phyloP scores from a whole-genome alignment of 2,329 filamentous ascomycete genomes.

The Cephalotrichum gorgonifer region DNA sequence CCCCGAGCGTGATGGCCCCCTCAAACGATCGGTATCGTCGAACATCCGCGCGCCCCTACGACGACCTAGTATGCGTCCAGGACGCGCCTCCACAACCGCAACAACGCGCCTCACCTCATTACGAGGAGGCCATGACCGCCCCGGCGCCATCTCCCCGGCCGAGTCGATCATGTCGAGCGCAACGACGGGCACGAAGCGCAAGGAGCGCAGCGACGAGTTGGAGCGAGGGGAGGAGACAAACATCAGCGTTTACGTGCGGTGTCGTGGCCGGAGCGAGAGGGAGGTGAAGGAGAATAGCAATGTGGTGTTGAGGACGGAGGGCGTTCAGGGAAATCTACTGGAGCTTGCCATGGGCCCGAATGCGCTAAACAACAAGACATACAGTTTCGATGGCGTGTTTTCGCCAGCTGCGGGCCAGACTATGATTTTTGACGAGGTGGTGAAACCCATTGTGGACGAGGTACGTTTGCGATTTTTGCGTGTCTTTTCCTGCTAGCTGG shows the following conservation, averaged over 20 bases:
- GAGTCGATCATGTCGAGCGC: constrained; percentile 53
- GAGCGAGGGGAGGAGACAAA: constrained; percentile 75
- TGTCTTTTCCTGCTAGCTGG: background rate
- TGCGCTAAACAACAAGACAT: constrained; percentile 89
- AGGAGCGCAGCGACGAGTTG: constrained; percentile 73
- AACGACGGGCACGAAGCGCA: constrained; percentile 62
- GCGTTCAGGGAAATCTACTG: constrained; percentile 74
- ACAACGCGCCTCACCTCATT: background rate
- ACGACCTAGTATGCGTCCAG: constrained; percentile 5
- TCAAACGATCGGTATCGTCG: constrained; percentile 6
- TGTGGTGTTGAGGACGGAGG: constrained; percentile 79
- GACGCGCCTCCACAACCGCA: background rate
- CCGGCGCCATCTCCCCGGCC: constrained; percentile 55
- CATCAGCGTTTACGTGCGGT: constrained; percentile 94
- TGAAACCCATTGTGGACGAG: constrained; percentile 86
- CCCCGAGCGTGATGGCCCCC: constrained; percentile 3
- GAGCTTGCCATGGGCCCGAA: constrained; percentile 88
- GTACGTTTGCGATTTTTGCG: constrained; percentile 32
- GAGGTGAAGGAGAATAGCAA: constrained; percentile 92
- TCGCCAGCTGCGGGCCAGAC: constrained; percentile 88
- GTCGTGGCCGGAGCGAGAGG: constrained; percentile 82
- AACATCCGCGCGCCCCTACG: constrained; percentile 6
- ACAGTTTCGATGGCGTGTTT: constrained; percentile 95
- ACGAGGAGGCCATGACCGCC: constrained; percentile 2
- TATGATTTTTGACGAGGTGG: constrained; percentile 92